Evolutionary conservation across 2,329 filamentous ascomycete species (phyloP).

Genomic region (Claviceps sp.): DNA sequence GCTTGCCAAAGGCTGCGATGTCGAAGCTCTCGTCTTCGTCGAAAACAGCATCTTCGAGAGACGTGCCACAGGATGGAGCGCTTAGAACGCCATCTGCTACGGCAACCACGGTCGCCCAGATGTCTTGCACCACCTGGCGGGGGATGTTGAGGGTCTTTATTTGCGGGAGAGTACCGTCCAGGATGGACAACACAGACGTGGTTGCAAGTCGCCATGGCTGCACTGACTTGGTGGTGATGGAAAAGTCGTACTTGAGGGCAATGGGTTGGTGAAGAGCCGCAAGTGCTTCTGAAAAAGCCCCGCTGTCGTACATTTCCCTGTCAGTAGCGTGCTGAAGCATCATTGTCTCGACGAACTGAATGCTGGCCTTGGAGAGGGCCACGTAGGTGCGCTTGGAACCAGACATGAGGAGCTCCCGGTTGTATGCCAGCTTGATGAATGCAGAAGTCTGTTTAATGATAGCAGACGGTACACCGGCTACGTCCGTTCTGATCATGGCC

Average conservation of each 20-base stretch:
- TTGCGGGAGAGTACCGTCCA: conserved; percentile 51
- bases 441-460: conserved; percentile 57
- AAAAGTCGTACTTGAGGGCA: conserved; percentile 66
- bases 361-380: conserved; percentile 73
- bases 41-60: conserved; percentile 34
- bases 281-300: conserved; percentile 52
- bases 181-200: conserved; percentile 51
- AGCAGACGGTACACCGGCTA: conserved; percentile 50
- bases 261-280: conserved; percentile 58
- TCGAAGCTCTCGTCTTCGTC: conserved; percentile 68
- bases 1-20: conserved; percentile 54
- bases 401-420: conserved; percentile 20
- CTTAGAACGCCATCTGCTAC: conserved; percentile 57
- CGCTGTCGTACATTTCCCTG: conserved; percentile 54
- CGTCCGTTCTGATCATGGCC: conserved; percentile 52
- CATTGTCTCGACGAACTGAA: conserved; percentile 52
- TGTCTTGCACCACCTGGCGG: conserved; percentile 33
- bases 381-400: conserved; percentile 62
- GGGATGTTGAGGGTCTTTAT: conserved; percentile 36
- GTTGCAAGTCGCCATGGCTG: conserved; percentile 75
- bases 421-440: conserved; percentile 58
- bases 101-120: conserved; percentile 58
- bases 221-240: conserved; percentile 53
- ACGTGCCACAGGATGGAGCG: conserved; percentile 42
- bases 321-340: conserved; percentile 46